Conservation (phyloP, 148 eudicot genomes). For the Rhododendron kiyosumense region DNA sequence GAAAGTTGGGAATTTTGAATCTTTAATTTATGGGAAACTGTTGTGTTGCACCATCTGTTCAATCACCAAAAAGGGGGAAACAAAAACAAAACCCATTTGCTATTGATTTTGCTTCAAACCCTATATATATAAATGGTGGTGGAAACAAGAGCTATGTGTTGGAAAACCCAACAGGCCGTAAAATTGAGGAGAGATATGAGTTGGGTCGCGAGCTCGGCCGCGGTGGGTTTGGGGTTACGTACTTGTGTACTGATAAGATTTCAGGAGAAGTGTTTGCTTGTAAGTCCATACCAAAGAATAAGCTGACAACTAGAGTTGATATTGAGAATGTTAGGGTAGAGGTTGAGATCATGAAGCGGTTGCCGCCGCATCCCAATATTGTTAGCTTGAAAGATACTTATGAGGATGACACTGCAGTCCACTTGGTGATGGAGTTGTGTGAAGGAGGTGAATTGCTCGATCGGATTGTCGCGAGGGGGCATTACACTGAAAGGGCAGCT, state of each 20-base stretch:
- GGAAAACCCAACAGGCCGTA: conserved; percentile 41
- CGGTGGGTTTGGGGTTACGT: conserved; percentile 39
- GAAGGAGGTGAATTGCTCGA: conserved; percentile 59
- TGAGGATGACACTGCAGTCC: conserved; percentile 51
- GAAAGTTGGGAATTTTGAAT: not conserved
- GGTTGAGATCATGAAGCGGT: conserved; percentile 52
- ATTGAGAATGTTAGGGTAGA: conserved; percentile 54
- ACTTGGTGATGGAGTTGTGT: conserved; percentile 55
- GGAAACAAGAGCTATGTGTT: conserved; percentile 31
- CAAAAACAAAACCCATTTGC: conserved; percentile 38
- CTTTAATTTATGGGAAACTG: conserved; percentile 41
- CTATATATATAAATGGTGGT: conserved; percentile 1
- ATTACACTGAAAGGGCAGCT: conserved; percentile 55
- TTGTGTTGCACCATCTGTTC: conserved; percentile 17
- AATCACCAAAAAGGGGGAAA: conserved; percentile 15
- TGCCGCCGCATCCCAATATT: conserved; percentile 47
- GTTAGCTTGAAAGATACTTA: conserved; percentile 42
- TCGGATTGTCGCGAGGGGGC: conserved; percentile 54
- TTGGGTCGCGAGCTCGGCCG: conserved; percentile 50
- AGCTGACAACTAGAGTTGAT: conserved; percentile 45
- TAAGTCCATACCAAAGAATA: conserved; percentile 48
- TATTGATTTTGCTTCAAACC: conserved; percentile 6
- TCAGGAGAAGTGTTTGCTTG: conserved; percentile 41
- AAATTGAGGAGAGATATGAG: conserved; percentile 29
- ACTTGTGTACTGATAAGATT: conserved; percentile 33